phyloP scores from a whole-genome alignment of 371 early-diverging fungal genomes.

The Circinella minor region DNA sequence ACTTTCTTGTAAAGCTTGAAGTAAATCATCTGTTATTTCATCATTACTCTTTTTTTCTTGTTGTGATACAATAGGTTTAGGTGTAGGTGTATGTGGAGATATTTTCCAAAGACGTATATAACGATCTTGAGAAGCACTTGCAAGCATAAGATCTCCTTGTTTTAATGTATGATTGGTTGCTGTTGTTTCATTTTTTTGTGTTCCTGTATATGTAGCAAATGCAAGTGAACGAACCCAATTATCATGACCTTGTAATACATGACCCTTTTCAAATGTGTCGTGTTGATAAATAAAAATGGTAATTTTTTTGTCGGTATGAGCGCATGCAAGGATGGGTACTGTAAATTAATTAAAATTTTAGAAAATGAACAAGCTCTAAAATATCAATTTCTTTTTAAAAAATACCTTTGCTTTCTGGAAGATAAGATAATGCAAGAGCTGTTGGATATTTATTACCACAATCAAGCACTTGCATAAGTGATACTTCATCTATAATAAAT shows the following conservation, averaged over 20 bases:
- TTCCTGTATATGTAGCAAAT: constrained; percentile 67
- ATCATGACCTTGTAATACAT: constrained; percentile 85
- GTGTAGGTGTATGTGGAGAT: constrained; percentile 35
- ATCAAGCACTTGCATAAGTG: constrained; percentile 66
- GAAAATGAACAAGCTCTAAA: background rate
- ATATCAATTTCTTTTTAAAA: no score
- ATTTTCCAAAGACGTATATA: constrained; percentile 93
- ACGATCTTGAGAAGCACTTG: constrained; percentile 91
- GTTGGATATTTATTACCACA: constrained; percentile 76
- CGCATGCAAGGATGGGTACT: constrained; percentile 75
- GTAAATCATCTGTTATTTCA: constrained; percentile 48
- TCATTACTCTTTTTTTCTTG: constrained; percentile 15
- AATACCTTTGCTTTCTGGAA: constrained; percentile 67
- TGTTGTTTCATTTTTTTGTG: constrained; percentile 17
- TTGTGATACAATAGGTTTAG: background rate
- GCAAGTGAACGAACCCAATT: constrained; percentile 91
- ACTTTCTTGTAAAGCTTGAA: constrained; percentile 59
- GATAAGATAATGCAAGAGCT: constrained; percentile 70
- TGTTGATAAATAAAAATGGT: constrained; percentile 60
- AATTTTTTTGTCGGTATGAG: constrained; percentile 76
- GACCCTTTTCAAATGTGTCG: constrained; percentile 58
- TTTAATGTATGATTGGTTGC: constrained; percentile 57
- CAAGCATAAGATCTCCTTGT: constrained; percentile 83
- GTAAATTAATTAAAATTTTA: background rate
- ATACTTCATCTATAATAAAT: constrained; percentile 6